phyloP scores from a whole-genome alignment of 106 monocot species.

The Acanthochlamys bracteata region DNA sequence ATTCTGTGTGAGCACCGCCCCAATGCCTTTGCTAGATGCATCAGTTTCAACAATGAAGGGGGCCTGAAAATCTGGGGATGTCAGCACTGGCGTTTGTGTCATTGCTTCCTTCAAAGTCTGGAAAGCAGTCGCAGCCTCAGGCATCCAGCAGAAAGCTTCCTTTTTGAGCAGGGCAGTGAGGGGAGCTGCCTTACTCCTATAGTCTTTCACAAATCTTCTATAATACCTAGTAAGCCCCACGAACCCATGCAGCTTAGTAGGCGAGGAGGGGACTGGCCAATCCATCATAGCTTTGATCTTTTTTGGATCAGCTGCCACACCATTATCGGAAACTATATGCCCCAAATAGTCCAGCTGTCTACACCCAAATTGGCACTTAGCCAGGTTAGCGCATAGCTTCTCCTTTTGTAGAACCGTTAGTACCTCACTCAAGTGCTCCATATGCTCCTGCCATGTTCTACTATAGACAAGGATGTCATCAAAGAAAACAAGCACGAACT shows the following conservation, averaged over 20 bases:
- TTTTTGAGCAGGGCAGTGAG: not conserved
- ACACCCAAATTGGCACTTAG: no score
- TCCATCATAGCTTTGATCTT: not conserved
- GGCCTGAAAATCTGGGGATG: not conserved
- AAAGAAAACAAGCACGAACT: no score
- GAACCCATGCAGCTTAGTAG: not conserved
- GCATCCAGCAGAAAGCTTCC: not conserved
- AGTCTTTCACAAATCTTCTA: not conserved
- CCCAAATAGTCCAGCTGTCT: no score
- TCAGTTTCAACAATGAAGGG: conserved; percentile 11
- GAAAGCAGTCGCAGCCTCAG: not conserved
- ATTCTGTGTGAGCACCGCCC: not conserved
- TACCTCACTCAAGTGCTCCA: no score
- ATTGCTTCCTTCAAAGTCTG: not conserved
- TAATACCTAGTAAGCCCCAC: not conserved
- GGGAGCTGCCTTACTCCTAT: not conserved
- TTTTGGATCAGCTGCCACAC: not conserved
- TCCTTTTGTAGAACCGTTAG: no score
- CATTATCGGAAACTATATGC: no score
- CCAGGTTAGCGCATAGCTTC: no score
- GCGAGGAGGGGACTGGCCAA: not conserved
- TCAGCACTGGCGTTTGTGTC: not conserved
- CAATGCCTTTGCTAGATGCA: conserved; percentile 6
- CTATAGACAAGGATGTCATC: no score
- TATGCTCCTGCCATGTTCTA: no score